A percentile compares a stretch with the other conserved stretches of the same genome.
These are phyloP conservation scores for Xylaria nigripes DNA, from an alignment of 495 filamentous ascomycete species.

Conservation along the genomic window DNA sequence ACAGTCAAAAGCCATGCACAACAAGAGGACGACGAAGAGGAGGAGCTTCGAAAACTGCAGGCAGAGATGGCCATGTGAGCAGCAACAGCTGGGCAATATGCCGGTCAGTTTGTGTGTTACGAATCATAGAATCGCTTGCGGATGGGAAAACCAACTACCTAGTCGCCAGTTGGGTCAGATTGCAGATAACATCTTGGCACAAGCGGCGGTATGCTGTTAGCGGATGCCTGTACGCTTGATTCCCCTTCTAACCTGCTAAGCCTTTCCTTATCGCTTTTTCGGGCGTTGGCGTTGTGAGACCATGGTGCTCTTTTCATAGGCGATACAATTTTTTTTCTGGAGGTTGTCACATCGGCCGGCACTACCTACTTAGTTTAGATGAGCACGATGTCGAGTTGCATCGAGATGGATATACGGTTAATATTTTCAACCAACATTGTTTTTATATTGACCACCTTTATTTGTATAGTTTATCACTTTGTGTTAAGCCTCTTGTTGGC, in stretches of 20 bases:
- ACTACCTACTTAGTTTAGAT: background rate
- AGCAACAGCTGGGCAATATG: background rate
- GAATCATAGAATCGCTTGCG: slow-evolving; percentile 3
- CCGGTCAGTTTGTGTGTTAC: slow-evolving; percentile 1
- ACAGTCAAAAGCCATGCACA: slow-evolving; percentile 53
- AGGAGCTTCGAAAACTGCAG: slow-evolving; percentile 84
- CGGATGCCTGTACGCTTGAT: background rate
- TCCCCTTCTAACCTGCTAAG: background rate
- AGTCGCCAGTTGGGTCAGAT: background rate
- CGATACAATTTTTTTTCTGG: slow-evolving; percentile 12
- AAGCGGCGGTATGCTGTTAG: slow-evolving; percentile 5
- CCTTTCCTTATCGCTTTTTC: background rate
- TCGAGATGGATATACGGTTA: slow-evolving; percentile 1
- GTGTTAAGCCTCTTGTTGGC: too few species aligned
- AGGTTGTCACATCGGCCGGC: background rate
- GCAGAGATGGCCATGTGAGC: slow-evolving; percentile 94
- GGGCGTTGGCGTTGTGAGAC: slow-evolving; percentile 28
- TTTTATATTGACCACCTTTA: background rate
- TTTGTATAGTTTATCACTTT: too few species aligned
- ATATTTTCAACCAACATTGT: background rate
- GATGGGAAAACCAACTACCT: slow-evolving; percentile 7
- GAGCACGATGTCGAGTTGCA: slow-evolving; percentile 1
- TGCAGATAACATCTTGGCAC: slow-evolving; percentile 2
- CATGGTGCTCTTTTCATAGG: slow-evolving; percentile 19
- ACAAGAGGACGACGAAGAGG: slow-evolving; percentile 84